A percentile compares a stretch with the other conserved stretches of the same genome.
Evolutionary conservation across 306 rosid genomes (phyloP).

Genomic region (Trifolium subterraneum): DNA sequence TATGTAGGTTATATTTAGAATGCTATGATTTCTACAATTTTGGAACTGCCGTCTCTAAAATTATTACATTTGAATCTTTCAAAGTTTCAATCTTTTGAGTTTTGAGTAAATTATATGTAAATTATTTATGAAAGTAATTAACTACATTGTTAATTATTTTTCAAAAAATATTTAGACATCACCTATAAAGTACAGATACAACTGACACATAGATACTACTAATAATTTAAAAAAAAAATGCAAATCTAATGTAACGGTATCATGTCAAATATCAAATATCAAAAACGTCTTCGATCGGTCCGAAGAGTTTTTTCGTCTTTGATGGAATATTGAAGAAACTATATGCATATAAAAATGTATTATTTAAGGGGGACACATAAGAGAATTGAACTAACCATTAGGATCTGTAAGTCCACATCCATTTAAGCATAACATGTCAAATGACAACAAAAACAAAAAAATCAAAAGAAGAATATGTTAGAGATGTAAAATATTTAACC

Average conservation of each 20-base stretch:
- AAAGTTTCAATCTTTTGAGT: constrained; percentile 1
- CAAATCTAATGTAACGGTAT: no score
- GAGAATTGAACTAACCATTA: constrained; percentile 66
- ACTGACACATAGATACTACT: background rate
- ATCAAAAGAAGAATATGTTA: constrained; percentile 46
- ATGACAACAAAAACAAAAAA: constrained; percentile 23
- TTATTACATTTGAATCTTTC: background rate
- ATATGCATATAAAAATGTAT: background rate
- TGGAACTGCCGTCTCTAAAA: constrained; percentile 11
- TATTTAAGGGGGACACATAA: background rate
- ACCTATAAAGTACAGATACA: background rate
- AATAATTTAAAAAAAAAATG: no score
- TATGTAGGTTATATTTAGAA: background rate
- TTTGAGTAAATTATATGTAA: constrained; percentile 26
- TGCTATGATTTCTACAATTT: constrained; percentile 12
- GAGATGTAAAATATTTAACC: constrained; percentile 42
- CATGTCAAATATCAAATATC: no score
- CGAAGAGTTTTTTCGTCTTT: no score
- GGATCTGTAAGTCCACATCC: constrained; percentile 67
- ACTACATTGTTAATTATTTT: background rate
- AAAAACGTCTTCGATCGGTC: no score
- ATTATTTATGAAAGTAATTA: background rate
- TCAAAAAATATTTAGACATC: background rate
- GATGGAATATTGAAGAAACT: constrained; percentile 21
- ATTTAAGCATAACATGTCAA: constrained; percentile 47